phyloP scores from a whole-genome alignment of 495 filamentous ascomycete species.

The Pyrenula massariospora region DNA sequence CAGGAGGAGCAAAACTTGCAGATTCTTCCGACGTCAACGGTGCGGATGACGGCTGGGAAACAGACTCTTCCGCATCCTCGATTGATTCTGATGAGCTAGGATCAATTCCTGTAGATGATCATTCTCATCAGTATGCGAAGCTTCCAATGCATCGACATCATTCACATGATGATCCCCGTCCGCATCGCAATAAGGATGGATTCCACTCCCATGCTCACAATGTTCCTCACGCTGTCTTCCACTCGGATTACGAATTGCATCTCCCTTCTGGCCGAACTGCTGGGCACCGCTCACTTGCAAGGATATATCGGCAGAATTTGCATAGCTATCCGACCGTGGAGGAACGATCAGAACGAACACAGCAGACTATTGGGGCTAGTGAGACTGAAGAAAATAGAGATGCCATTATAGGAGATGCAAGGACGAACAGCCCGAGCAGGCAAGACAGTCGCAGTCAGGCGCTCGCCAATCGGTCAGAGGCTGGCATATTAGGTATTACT shows the following conservation, averaged over 20 bases:
- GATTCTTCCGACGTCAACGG: constrained; percentile 31
- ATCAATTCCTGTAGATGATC: constrained; percentile 56
- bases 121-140: constrained; percentile 45
- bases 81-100: constrained; percentile 67
- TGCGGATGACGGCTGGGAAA: constrained; percentile 75
- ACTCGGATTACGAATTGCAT: constrained; percentile 86
- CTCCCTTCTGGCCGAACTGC: constrained; percentile 85
- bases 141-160: constrained; percentile 55
- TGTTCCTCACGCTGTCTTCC: constrained; percentile 54
- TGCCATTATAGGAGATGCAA: constrained; percentile 18
- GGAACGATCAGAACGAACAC: constrained; percentile 39
- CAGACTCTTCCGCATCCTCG: constrained; percentile 73
- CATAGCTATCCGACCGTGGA: constrained; percentile 63
- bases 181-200: constrained; percentile 57
- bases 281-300: constrained; percentile 75
- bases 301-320: constrained; percentile 88
- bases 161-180: constrained; percentile 45
- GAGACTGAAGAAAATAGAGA: constrained; percentile 21
- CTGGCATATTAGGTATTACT: constrained; percentile 66
- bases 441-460: constrained; percentile 39
- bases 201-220: constrained; percentile 58
- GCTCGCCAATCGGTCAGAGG: constrained; percentile 53
- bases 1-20: constrained; percentile 25
- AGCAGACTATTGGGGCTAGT: constrained; percentile 31
- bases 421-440: constrained; percentile 18